Conservation (phyloP, 2,329 filamentous ascomycete genomes). For the Epichloe elymi region DNA sequence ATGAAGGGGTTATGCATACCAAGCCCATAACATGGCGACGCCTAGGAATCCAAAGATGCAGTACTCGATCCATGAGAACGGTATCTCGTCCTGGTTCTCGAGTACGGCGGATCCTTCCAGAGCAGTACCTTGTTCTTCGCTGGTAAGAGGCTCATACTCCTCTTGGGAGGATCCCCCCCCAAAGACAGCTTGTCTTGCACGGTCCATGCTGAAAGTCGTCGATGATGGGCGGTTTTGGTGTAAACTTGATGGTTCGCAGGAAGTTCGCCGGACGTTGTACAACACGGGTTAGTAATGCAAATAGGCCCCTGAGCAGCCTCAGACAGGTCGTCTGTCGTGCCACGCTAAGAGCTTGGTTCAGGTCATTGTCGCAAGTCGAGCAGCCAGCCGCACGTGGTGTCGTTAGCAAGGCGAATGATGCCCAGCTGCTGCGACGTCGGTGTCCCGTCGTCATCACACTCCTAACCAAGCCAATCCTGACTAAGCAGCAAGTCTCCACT, state of each 20-base stretch:
- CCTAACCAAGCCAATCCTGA: neutral
- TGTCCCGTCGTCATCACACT: neutral
- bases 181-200: constrained; percentile 11
- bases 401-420: neutral
- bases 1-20: constrained; percentile 42
- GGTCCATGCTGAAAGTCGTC: constrained; percentile 12
- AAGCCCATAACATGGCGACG: constrained; percentile 93
- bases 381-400: neutral
- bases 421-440: neutral
- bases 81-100: constrained; percentile 26
- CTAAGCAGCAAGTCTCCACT: neutral
- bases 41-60: constrained; percentile 73
- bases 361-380: neutral
- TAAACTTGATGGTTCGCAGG: neutral
- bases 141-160: constrained; percentile 22
- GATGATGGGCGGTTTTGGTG: neutral
- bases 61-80: constrained; percentile 82
- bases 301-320: too few relatives aligned
- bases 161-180: constrained; percentile 4
- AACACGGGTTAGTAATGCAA: neutral
- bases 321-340: neutral
- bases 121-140: constrained; percentile 14
- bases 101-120: constrained; percentile 14
- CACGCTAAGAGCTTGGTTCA: neutral
- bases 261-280: neutral